A percentile compares a stretch with the other conserved stretches of the same genome.
These are phyloP conservation scores for Pterula multifida DNA, from an alignment of 1,284 basidiomycete species.

Conservation along the genomic window DNA sequence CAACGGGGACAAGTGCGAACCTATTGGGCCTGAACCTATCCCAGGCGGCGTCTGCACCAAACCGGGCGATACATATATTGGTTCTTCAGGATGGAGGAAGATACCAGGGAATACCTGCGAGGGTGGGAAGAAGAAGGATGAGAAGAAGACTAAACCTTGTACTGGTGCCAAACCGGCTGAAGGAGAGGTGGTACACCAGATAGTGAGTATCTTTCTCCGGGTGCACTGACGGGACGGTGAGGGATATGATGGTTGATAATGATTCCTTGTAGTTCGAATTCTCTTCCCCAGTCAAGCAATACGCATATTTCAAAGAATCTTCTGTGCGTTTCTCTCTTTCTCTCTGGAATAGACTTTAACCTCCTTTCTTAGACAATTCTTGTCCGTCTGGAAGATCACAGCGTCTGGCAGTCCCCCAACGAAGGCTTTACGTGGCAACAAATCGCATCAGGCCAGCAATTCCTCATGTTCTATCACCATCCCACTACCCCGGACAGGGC, in stretches of 20 bases:
- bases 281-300: slow-evolving; percentile 55
- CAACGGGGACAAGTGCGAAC: slow-evolving; percentile 61
- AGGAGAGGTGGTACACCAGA: slow-evolving; percentile 61
- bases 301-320: slow-evolving; percentile 77
- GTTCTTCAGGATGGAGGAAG: slow-evolving; percentile 85
- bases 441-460: slow-evolving; percentile 45
- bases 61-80: slow-evolving; percentile 59
- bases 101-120: slow-evolving; percentile 92
- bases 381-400: slow-evolving; percentile 65
- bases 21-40: slow-evolving; percentile 78
- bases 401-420: slow-evolving; percentile 88
- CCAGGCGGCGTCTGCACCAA: slow-evolving; percentile 64
- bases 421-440: slow-evolving; percentile 90
- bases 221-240: not conserved
- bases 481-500: slow-evolving; percentile 70
- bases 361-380: slow-evolving; percentile 59
- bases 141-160: slow-evolving; percentile 62
- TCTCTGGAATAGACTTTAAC: not conserved
- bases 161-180: slow-evolving; percentile 62
- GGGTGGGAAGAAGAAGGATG: slow-evolving; percentile 59
- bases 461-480: slow-evolving; percentile 84
- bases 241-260: slow-evolving; percentile 2
- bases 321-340: slow-evolving; percentile 29
- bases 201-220: slow-evolving; percentile 27
- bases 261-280: slow-evolving; percentile 51